phyloP scores from a whole-genome alignment of 768 basidiomycete genomes.

The Leccinum boreale region DNA sequence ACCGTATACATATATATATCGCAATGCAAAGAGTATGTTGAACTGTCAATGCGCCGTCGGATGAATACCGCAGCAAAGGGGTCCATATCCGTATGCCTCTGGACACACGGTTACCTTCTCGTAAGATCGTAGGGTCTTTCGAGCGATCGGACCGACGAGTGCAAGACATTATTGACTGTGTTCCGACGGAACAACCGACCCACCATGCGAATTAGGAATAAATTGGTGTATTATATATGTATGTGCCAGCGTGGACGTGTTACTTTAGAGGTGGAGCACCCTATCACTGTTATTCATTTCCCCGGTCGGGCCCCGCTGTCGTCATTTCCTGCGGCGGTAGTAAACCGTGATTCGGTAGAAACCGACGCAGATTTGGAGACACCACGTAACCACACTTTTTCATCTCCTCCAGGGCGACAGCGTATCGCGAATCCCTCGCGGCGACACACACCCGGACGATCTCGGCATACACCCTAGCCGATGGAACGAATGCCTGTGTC shows the following conservation, averaged over 20 bases:
- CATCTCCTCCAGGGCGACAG: slow-evolving; percentile 71
- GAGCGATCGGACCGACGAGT: background rate
- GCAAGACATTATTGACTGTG: background rate
- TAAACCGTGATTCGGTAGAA: slow-evolving; percentile 25
- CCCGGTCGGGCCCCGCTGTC: background rate
- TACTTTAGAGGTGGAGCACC: background rate
- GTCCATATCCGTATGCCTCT: slow-evolving; percentile 5
- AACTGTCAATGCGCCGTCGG: slow-evolving; percentile 8
- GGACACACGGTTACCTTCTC: background rate
- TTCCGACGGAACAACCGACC: background rate
- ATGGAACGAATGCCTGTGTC: slow-evolving; percentile 51
- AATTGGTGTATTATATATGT: background rate
- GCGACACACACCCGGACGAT: slow-evolving; percentile 57
- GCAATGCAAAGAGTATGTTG: slow-evolving; percentile 29
- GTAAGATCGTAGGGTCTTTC: background rate
- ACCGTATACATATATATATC: slow-evolving; percentile 32
- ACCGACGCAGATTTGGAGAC: slow-evolving; percentile 27
- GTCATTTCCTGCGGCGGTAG: slow-evolving; percentile 1
- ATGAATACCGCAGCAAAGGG: background rate
- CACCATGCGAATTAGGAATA: background rate
- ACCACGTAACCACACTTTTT: slow-evolving; percentile 51
- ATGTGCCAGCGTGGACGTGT: background rate
- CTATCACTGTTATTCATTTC: background rate
- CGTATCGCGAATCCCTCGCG: slow-evolving; percentile 57
- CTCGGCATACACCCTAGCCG: slow-evolving; percentile 51